phyloP scores from a whole-genome alignment of 140 eudicot species.

The Stevia rebaudiana region DNA sequence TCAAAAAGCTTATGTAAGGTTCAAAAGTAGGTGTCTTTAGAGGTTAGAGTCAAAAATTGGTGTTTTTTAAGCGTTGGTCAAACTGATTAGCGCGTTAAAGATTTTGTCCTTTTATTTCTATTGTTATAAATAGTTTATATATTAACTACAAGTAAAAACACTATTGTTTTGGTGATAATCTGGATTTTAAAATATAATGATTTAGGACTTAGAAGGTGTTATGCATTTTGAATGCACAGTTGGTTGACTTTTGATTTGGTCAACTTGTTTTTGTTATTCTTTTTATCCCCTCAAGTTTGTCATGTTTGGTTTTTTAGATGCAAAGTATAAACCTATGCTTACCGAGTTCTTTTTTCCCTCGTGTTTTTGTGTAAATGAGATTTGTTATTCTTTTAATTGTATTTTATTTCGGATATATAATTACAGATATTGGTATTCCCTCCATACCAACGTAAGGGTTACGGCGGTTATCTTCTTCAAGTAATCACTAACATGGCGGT shows the following conservation, averaged over 20 bases:
- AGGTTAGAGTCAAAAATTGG: not conserved
- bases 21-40: not conserved
- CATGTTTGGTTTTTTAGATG: not conserved
- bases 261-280: not conserved
- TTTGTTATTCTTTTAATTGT: not conserved
- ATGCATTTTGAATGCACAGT: not conserved
- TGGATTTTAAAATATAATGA: no score
- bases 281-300: no score
- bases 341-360: no score
- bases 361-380: no score
- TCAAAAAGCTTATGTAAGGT: not conserved
- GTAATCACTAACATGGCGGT: constrained; percentile 52
- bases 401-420: not conserved
- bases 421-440: constrained; percentile 79
- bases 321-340: not conserved
- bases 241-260: not conserved
- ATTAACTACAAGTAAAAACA: no score
- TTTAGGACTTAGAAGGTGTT: no score
- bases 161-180: no score
- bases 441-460: constrained; percentile 79
- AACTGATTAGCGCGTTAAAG: no score
- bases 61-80: not conserved
- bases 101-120: no score
- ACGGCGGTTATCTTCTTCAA: constrained; percentile 58
- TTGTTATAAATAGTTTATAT: no score